phyloP scores from a whole-genome alignment of 352 stramenopile species.

The Globisporangium polare region DNA sequence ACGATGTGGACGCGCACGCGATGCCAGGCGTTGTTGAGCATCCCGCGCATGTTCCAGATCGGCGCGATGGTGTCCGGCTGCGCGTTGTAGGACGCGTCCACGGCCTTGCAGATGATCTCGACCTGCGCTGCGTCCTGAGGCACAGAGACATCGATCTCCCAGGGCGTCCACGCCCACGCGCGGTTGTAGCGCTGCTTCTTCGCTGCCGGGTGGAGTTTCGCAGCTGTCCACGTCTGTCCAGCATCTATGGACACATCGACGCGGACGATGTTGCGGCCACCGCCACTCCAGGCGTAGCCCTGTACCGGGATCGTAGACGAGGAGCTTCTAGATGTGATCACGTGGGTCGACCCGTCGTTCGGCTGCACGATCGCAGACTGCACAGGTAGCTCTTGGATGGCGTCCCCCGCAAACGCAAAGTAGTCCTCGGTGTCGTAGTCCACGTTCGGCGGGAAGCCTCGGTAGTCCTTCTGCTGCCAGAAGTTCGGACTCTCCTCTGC shows the following conservation, averaged over 20 bases:
- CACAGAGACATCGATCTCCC: slow-evolving; percentile 90
- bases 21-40: slow-evolving; percentile 97
- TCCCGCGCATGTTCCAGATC: slow-evolving; percentile 97
- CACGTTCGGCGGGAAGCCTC: slow-evolving; percentile 80
- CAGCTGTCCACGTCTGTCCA: slow-evolving; percentile 91
- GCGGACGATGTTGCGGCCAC: slow-evolving; percentile 93
- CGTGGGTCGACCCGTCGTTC: slow-evolving; percentile 44
- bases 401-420: slow-evolving; percentile 78
- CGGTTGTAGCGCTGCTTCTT: slow-evolving; percentile 86
- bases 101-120: slow-evolving; percentile 91
- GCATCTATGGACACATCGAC: slow-evolving; percentile 95
- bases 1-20: slow-evolving; percentile 66
- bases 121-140: slow-evolving; percentile 68
- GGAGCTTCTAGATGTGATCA: slow-evolving; percentile 45
- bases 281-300: slow-evolving; percentile 93
- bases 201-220: slow-evolving; percentile 75
- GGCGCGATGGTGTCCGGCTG: slow-evolving; percentile 94
- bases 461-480: slow-evolving; percentile 93
- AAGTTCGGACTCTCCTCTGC: slow-evolving; percentile 82
- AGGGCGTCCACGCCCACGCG: slow-evolving; percentile 96
- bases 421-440: slow-evolving; percentile 83
- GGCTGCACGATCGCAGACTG: slow-evolving; percentile 89
- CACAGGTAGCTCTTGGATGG: slow-evolving; percentile 90
- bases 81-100: slow-evolving; percentile 95
- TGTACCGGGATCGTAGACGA: slow-evolving; percentile 66